phyloP scores from a whole-genome alignment of 306 rosid species.

The Dalbergia cultrata region DNA sequence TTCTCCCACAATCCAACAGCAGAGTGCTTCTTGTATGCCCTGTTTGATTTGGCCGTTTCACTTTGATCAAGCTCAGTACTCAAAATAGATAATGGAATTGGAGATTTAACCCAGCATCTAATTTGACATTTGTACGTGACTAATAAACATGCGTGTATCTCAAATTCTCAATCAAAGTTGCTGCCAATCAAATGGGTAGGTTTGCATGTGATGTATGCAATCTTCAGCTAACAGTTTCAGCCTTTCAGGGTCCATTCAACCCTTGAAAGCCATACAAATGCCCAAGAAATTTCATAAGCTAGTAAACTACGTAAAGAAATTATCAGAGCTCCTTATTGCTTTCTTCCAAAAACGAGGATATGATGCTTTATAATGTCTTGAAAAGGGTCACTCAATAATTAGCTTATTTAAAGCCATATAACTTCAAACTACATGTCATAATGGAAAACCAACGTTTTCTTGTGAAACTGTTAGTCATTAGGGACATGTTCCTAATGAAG shows the following conservation, averaged over 20 bases:
- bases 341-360: neutral
- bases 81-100: neutral
- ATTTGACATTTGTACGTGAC: constrained; percentile 2
- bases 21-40: constrained; percentile 71
- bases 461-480: neutral
- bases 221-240: neutral
- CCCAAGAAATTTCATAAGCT: neutral
- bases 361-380: neutral
- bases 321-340: neutral
- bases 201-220: neutral
- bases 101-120: neutral
- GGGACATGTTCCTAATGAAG: neutral
- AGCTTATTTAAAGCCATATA: neutral
- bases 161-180: constrained; percentile 1
- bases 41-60: constrained; percentile 38
- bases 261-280: constrained; percentile 22
- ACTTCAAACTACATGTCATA: neutral
- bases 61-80: constrained; percentile 14
- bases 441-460: constrained; percentile 18
- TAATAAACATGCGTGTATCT: neutral
- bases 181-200: neutral
- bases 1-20: constrained; percentile 80
- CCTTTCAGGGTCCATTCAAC: constrained; percentile 7
- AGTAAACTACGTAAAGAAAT: neutral
- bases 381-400: neutral